Evolutionary conservation across 805 yeast genomes (phyloP).

Genomic region (Danielia reshetovae): DNA sequence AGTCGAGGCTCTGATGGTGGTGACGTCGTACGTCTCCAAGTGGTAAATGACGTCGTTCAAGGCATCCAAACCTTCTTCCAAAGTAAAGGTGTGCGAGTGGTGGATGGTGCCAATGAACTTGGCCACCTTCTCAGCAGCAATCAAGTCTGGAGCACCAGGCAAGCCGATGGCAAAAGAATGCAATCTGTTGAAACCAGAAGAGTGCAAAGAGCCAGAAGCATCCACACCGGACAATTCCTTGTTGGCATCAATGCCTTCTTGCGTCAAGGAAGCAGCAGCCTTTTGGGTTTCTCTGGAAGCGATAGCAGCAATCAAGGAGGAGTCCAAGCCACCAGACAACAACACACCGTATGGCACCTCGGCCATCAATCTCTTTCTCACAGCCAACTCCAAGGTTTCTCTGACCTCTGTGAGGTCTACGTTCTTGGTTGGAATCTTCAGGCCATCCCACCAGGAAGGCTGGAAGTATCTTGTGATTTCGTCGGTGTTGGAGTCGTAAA

Average conservation of each 20-base stretch:
- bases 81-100: constrained; percentile 96
- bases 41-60: constrained; percentile 91
- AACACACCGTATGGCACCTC: constrained; percentile 99
- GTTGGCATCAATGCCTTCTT: constrained; percentile 55
- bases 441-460: constrained; percentile 93
- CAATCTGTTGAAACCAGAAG: constrained; percentile 72
- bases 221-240: constrained; percentile 89
- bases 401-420: constrained; percentile 72
- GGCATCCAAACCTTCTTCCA: constrained; percentile 96
- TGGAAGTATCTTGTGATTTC: constrained; percentile 80
- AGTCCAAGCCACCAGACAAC: constrained; percentile 95
- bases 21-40: constrained; percentile 96
- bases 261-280: constrained; percentile 50
- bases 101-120: constrained; percentile 93
- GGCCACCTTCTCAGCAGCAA: constrained; percentile 96
- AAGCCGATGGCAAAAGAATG: constrained; percentile 97
- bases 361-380: constrained; percentile 98
- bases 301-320: constrained; percentile 92
- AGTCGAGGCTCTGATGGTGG: constrained; percentile 98
- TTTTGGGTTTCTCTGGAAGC: constrained; percentile 93
- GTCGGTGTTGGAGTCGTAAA: constrained; percentile 89
- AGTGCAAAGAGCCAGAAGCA: constrained; percentile 76
- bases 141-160: constrained; percentile 95
- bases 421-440: constrained; percentile 67
- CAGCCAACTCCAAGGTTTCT: constrained; percentile 85